Conservation (phyloP, 352 stramenopile genomes). For the Globisporangium iwayamae region DNA sequence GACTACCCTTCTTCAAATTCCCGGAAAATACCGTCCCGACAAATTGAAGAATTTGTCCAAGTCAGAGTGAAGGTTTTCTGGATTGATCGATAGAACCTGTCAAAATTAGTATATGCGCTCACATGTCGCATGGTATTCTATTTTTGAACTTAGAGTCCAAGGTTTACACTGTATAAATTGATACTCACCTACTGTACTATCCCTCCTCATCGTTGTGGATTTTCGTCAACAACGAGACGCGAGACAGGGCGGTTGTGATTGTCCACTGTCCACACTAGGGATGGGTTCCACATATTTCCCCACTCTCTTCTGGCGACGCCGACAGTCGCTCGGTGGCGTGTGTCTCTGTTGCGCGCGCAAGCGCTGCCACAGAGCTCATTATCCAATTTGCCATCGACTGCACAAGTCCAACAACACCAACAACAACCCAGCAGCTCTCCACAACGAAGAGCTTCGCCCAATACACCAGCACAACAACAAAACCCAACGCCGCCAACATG, state of each 20-base stretch:
- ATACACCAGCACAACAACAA: not conserved
- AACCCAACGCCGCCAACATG: slow-evolving; percentile 1
- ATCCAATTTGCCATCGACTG: slow-evolving; percentile 8
- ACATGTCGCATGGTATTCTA: not conserved
- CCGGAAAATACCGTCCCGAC: not conserved
- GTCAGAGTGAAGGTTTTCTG: not conserved
- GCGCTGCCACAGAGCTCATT: not conserved
- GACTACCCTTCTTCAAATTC: not conserved
- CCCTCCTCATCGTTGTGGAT: not conserved
- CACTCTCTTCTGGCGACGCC: too few species aligned
- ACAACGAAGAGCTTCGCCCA: not conserved
- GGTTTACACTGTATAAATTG: not conserved
- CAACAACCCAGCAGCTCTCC: not conserved
- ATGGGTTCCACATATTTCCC: slow-evolving; percentile 5
- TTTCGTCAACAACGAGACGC: not conserved
- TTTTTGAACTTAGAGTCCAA: not conserved
- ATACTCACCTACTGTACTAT: not conserved
- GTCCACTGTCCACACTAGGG: not conserved
- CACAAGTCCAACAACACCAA: not conserved
- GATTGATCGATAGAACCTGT: not conserved
- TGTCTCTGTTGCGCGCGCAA: not conserved
- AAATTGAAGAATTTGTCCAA: too few species aligned
- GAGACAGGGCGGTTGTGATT: not conserved
- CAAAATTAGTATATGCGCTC: too few species aligned
- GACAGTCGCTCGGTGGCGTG: not conserved